phyloP scores from a whole-genome alignment of 1,284 basidiomycete species.

The Puccinia novopanici region DNA sequence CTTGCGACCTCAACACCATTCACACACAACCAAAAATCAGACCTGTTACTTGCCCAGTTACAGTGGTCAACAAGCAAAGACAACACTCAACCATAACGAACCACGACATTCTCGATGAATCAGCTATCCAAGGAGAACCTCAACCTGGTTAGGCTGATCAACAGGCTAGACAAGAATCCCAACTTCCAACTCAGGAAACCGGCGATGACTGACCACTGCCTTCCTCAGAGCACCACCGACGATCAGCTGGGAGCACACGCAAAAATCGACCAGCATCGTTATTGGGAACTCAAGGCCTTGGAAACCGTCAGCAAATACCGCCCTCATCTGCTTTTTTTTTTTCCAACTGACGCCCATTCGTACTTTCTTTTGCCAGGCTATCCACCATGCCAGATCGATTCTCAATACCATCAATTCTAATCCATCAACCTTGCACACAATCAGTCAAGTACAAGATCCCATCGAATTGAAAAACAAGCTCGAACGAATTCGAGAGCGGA shows the following conservation, averaged over 20 bases:
- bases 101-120: constrained; percentile 3
- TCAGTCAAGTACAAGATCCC: constrained; percentile 27
- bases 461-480: constrained; percentile 18
- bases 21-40: too few relatives aligned
- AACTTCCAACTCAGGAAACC: constrained; percentile 8
- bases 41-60: not conserved
- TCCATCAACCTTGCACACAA: constrained; percentile 8
- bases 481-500: not conserved
- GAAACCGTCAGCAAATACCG: constrained; percentile 8
- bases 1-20: too few relatives aligned
- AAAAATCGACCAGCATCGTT: constrained; percentile 12
- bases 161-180: constrained; percentile 22
- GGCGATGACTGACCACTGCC: not conserved
- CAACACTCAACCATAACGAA: not conserved
- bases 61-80: not conserved
- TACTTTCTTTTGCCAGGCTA: not conserved
- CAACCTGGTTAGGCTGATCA: constrained; percentile 25
- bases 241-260: not conserved
- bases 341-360: not conserved
- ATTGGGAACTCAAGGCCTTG: constrained; percentile 31
- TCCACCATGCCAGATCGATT: constrained; percentile 30
- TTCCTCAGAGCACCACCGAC: not conserved
- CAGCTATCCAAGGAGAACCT: constrained; percentile 22
- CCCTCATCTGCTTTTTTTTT: not conserved
- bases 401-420: constrained; percentile 27